A percentile compares a stretch with the other conserved stretches of the same genome.
Conservation (phyloP, 805 yeast genomes). For the Candida anglica region DNA sequence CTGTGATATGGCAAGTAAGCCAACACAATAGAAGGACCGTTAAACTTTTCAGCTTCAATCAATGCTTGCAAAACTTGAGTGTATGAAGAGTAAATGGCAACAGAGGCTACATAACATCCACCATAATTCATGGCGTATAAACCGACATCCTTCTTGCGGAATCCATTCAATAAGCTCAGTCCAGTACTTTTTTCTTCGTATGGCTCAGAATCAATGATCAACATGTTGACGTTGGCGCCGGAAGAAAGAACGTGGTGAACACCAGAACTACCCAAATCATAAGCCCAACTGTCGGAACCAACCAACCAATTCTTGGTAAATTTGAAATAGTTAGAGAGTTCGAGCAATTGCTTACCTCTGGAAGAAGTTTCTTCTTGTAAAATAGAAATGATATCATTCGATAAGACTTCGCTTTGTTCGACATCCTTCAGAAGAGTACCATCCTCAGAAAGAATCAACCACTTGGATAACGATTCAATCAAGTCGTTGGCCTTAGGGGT, state of each 20-base stretch:
- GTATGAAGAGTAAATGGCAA: conserved; percentile 89
- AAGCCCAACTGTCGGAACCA: conserved; percentile 95
- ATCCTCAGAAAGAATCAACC: conserved; percentile 57
- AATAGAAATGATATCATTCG: conserved; percentile 30
- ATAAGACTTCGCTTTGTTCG: conserved; percentile 15
- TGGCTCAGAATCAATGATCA: conserved; percentile 85
- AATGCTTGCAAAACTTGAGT: conserved; percentile 88
- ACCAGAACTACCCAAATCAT: conserved; percentile 88
- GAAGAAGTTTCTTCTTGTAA: conserved; percentile 37
- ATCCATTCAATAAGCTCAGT: conserved; percentile 39
- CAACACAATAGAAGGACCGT: conserved; percentile 88
- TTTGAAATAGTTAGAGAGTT: conserved; percentile 41
- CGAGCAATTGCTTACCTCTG: conserved; percentile 43
- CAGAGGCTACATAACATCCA: conserved; percentile 85
- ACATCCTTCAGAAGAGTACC: conserved; percentile 27
- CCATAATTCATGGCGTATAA: conserved; percentile 93
- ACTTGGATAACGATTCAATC: conserved; percentile 57
- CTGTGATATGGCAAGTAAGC: conserved; percentile 79
- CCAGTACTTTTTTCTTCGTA: conserved; percentile 35
- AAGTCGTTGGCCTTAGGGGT: conserved; percentile 44
- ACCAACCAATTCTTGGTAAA: conserved; percentile 70
- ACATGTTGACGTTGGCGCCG: conserved; percentile 73
- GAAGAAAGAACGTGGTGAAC: conserved; percentile 79
- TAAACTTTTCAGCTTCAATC: conserved; percentile 81
- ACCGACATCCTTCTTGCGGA: conserved; percentile 88